Evolutionary conservation across 495 filamentous ascomycete genomes (phyloP).

Genomic region (Xylaria flabelliformis): DNA sequence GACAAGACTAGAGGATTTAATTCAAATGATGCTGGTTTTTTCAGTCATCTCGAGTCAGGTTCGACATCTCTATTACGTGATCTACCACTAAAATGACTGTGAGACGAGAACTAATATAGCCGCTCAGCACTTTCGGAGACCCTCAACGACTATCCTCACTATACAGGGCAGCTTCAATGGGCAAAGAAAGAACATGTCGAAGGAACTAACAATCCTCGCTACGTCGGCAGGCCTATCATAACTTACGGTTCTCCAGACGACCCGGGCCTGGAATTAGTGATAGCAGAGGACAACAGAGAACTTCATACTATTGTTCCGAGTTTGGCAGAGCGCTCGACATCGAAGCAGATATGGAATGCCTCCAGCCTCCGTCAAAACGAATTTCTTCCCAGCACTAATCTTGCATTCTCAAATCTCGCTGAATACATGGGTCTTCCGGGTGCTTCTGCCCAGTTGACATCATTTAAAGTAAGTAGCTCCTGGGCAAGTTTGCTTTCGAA

Average conservation of each 20-base stretch:
- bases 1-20: slow-evolving; percentile 34
- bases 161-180: slow-evolving; percentile 43
- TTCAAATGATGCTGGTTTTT: slow-evolving; percentile 28
- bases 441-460: slow-evolving; percentile 49
- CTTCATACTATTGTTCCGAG: slow-evolving; percentile 40
- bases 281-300: slow-evolving; percentile 29
- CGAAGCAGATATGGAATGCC: slow-evolving; percentile 40
- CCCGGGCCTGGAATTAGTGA: slow-evolving; percentile 37
- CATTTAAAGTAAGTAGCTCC: slow-evolving; percentile 33
- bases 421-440: slow-evolving; percentile 41
- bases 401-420: slow-evolving; percentile 33
- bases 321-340: slow-evolving; percentile 35
- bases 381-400: slow-evolving; percentile 29
- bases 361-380: slow-evolving; percentile 33
- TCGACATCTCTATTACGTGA: not conserved
- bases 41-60: slow-evolving; percentile 39
- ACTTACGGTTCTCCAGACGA: slow-evolving; percentile 35
- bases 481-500: not conserved
- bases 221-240: slow-evolving; percentile 34
- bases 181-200: slow-evolving; percentile 32
- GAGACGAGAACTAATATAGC: not conserved
- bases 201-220: slow-evolving; percentile 30
- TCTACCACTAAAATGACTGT: not conserved
- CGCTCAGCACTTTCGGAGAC: slow-evolving; percentile 41
- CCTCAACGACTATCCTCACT: slow-evolving; percentile 47